A percentile compares a stretch with the other conserved stretches of the same genome.
Evolutionary conservation across 192 early-diverging fungal genomes (phyloP).

Genomic region (Jimgerdemannia flammicorona): DNA sequence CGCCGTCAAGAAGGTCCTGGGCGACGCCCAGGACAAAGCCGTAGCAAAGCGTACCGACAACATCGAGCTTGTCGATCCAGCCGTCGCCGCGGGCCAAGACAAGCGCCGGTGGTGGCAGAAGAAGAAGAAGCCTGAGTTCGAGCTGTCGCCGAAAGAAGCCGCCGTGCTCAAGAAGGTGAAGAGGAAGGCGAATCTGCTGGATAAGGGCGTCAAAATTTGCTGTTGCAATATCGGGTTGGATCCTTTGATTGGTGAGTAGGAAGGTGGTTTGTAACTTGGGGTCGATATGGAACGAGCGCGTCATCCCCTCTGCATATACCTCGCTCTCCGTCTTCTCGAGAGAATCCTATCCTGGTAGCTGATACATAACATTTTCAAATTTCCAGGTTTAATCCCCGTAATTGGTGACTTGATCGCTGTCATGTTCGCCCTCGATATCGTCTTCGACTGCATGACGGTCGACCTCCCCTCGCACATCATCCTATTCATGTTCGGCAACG

Average conservation of each 20-base stretch:
- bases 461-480: constrained; percentile 39
- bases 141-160: constrained; percentile 18
- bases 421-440: constrained; percentile 32
- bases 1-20: too few relatives aligned
- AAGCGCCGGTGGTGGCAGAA: constrained; percentile 16
- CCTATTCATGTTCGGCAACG: constrained; percentile 40
- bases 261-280: too few relatives aligned
- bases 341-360: too few relatives aligned
- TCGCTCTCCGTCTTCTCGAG: background rate
- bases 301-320: background rate
- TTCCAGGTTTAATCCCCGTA: constrained; percentile 44
- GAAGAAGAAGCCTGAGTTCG: constrained; percentile 25
- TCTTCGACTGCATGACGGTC: constrained; percentile 36
- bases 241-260: constrained; percentile 37
- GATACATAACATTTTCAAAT: background rate
- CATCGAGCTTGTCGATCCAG: too few relatives aligned
- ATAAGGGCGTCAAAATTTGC: constrained; percentile 38
- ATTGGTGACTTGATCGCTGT: constrained; percentile 42
- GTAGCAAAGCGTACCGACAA: too few relatives aligned
- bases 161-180: constrained; percentile 38
- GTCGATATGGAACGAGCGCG: too few relatives aligned
- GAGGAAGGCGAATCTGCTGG: constrained; percentile 34
- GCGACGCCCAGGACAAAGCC: too few relatives aligned
- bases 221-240: constrained; percentile 42
- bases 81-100: background rate